Base-by-base conservation (phyloP, 805 yeast species). In the Clavispora santaluciae region DNA sequence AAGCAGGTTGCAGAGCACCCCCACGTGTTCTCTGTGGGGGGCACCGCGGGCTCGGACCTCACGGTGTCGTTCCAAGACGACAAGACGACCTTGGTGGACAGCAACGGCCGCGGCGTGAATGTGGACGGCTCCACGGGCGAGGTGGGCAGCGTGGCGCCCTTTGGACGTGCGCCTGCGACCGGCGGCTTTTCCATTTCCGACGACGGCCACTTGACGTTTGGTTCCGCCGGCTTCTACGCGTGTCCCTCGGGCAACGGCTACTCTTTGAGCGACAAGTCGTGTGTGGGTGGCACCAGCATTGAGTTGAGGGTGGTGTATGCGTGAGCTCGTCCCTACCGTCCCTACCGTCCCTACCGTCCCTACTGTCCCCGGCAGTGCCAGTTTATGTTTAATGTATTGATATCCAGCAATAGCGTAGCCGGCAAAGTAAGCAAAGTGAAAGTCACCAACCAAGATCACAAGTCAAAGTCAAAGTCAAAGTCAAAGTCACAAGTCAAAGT, bases 161-260 rank as follows among this genome's bases (percentile, higher is more conserved):
- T 51, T 42, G 65, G 65, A 33, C 44, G 58, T 22, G 51, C 56
- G 44, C 55, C 54, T 15, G 62, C 71, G 35, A 56, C 71, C 23
- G 44, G 61, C 15, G 68, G 72, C 3, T 75, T 70, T 52, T 49
- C 71, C 20, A 60, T 75, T 48, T n/a, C 31, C n/a, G 22, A 50
- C 6, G 54, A 60, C 34, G 73, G 69, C 26, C 48, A 60, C 52
- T 62, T 75, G 54, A 48, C 50, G 4, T 67, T 57, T 53, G 44
- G 61, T 34, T 48, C 58, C 22, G 48, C 55, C 21, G 62, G 52
- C 29, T 74, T 71, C 61, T 54, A 57, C 26, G 73, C 73, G 25
- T 64, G 70, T 42, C 67, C 70, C 26, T 48, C 61, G 25, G 48
- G 43, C 16, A 49, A 56, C 51, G 45, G 41, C 18, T 56, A 28